phyloP scores from a whole-genome alignment of 441 rosid genomes.

The Erysimum pusillum region DNA sequence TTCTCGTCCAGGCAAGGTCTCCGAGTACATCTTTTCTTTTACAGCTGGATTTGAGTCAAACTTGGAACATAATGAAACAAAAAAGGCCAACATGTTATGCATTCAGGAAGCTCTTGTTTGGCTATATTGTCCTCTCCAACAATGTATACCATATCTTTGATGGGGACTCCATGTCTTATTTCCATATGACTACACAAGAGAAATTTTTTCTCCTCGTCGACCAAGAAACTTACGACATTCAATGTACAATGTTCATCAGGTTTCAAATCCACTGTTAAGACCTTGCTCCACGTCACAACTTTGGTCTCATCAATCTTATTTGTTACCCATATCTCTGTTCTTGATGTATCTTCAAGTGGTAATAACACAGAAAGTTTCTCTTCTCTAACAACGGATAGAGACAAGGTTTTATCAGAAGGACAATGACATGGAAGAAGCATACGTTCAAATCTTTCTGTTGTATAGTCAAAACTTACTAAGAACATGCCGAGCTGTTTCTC shows the following conservation, averaged over 20 bases:
- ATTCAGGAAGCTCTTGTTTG: not conserved
- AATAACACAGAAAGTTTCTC: constrained; percentile 11
- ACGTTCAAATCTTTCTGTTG: not conserved
- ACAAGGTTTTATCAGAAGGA: not conserved
- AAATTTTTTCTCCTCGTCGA: constrained; percentile 4
- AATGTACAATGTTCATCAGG: too few species aligned
- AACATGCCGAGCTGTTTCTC: too few species aligned
- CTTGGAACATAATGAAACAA: constrained; percentile 17
- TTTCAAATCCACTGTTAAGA: not conserved
- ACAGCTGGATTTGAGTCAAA: not conserved
- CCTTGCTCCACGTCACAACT: too few species aligned
- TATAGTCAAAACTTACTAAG: too few species aligned
- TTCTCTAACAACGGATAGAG: not conserved
- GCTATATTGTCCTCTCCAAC: not conserved
- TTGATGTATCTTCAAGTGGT: not conserved
- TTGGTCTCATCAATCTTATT: not conserved
- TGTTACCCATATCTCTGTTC: not conserved
- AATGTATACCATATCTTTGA: not conserved
- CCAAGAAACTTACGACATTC: not conserved
- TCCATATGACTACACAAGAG: not conserved
- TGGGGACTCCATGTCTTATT: not conserved
- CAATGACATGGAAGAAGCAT: not conserved
- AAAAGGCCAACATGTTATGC: accelerated
- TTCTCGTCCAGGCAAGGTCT: too few species aligned
- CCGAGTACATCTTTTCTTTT: too few species aligned